Evolutionary conservation across 164 flowering plant species (phyloP).

Genomic region (Tetrastigma voinierianum): DNA sequence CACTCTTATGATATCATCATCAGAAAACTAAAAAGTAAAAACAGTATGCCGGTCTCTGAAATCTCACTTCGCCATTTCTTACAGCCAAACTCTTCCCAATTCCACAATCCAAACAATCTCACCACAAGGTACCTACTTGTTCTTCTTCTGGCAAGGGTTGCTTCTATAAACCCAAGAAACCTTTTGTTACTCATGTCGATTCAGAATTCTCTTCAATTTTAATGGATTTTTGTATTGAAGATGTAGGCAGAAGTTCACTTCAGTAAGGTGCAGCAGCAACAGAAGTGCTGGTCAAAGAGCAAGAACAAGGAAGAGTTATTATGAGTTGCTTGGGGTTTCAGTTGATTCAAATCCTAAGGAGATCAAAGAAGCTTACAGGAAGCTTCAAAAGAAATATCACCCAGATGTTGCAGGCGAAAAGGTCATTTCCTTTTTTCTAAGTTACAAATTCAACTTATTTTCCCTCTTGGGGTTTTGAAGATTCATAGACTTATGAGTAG

Average conservation of each 20-base stretch:
- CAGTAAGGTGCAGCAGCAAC: constrained; percentile 10
- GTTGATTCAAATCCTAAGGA: constrained; percentile 38
- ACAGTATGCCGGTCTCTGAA: constrained; percentile 16
- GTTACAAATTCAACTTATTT: neutral
- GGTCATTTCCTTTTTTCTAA: constrained; percentile 25
- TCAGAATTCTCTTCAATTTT: neutral
- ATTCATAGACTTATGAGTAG: no score
- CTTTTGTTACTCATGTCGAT: neutral
- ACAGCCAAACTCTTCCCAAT: constrained; percentile 12
- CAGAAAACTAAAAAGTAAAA: neutral
- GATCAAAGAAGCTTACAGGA: constrained; percentile 71
- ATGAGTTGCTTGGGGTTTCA: constrained; percentile 65
- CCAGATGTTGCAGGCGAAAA: constrained; percentile 72
- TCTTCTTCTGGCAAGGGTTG: neutral
- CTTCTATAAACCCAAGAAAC: neutral
- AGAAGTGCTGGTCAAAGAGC: constrained; percentile 8
- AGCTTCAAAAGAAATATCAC: constrained; percentile 64
- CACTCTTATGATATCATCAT: no score
- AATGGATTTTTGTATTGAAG: constrained; percentile 10
- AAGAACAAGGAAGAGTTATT: constrained; percentile 35
- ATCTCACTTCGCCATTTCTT: constrained; percentile 11
- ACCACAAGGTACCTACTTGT: constrained; percentile 26
- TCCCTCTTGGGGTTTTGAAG: no score
- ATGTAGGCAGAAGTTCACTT: constrained; percentile 18
- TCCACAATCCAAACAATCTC: constrained; percentile 18